Evolutionary conservation across 129 eudicot genomes (phyloP).

Genomic region (Tanacetum coccineum): DNA sequence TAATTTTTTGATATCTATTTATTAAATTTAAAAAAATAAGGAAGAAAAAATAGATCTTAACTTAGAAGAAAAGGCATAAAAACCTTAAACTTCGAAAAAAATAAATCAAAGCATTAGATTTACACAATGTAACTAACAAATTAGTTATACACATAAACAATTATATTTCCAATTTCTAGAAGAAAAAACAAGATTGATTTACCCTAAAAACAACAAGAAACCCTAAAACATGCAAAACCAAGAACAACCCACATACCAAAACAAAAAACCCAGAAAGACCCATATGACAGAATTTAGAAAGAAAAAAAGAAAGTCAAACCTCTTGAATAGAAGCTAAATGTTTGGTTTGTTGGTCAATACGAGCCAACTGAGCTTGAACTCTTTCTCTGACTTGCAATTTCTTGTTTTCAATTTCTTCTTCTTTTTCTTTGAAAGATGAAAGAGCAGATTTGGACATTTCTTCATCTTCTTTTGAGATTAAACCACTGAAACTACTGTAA

Average conservation of each 20-base stretch:
- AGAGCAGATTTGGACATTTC: slow-evolving; percentile 86
- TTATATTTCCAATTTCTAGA: too few relatives aligned
- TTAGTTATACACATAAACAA: not conserved
- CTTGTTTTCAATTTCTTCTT: slow-evolving; percentile 94
- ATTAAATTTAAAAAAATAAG: not conserved
- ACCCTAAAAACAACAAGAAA: slow-evolving; percentile 21
- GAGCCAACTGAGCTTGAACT: slow-evolving; percentile 80
- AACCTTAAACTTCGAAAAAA: slow-evolving; percentile 17
- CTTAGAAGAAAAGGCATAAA: not conserved
- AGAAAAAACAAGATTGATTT: not conserved
- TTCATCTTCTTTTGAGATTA: slow-evolving; percentile 68
- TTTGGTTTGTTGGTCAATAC: slow-evolving; percentile 77
- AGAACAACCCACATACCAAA: slow-evolving; percentile 14
- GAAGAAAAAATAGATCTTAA: slow-evolving; percentile 20
- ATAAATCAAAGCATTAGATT: not conserved
- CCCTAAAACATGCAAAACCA: slow-evolving; percentile 11
- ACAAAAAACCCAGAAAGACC: slow-evolving; percentile 21
- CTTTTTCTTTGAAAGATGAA: slow-evolving; percentile 74
- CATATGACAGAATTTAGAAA: not conserved
- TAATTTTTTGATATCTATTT: not conserved
- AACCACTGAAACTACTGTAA: slow-evolving; percentile 75
- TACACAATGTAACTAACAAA: not conserved
- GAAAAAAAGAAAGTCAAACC: slow-evolving; percentile 35
- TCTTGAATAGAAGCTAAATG: slow-evolving; percentile 82
- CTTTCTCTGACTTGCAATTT: slow-evolving; percentile 72